phyloP scores from a whole-genome alignment of 352 stramenopile genomes.

The Bremia lactucae region DNA sequence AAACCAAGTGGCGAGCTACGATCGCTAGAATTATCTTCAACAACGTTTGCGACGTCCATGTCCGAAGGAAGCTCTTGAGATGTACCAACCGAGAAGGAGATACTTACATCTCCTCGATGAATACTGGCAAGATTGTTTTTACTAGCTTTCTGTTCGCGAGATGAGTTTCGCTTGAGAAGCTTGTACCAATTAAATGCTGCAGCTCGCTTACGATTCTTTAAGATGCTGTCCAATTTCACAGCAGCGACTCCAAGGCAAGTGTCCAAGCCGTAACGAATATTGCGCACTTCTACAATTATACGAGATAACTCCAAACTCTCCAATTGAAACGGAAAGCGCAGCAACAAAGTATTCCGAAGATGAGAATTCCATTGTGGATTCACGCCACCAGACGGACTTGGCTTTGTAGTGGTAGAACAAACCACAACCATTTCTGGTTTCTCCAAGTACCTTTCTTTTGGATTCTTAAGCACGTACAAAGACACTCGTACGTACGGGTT shows the following conservation, averaged over 20 bases:
- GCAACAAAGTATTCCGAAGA: conserved; percentile 70
- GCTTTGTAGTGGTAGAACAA: conserved; percentile 69
- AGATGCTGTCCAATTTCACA: conserved; percentile 71
- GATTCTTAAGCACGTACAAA: conserved; percentile 74
- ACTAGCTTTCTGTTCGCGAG: conserved; percentile 36
- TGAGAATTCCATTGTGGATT: conserved; percentile 64
- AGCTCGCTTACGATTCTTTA: conserved; percentile 61
- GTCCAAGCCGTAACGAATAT: conserved; percentile 76
- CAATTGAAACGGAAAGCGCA: conserved; percentile 56
- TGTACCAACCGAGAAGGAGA: conserved; percentile 80
- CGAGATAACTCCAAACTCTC: conserved; percentile 53
- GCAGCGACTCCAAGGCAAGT: conserved; percentile 75
- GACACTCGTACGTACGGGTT: conserved; percentile 78
- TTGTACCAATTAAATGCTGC: conserved; percentile 85
- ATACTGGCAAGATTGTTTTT: conserved; percentile 39
- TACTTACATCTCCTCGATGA: conserved; percentile 58
- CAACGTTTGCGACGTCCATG: conserved; percentile 28
- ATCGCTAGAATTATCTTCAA: conserved; percentile 25
- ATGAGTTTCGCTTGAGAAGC: conserved; percentile 66
- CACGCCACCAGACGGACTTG: conserved; percentile 58
- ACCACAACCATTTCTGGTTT: conserved; percentile 70
- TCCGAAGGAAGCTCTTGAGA: conserved; percentile 68
- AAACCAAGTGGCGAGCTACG: conserved; percentile 15
- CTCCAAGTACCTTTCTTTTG: conserved; percentile 63
- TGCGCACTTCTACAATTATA: conserved; percentile 81